phyloP scores from a whole-genome alignment of 2,329 filamentous ascomycete species.

The Talaromyces verruculosus region DNA sequence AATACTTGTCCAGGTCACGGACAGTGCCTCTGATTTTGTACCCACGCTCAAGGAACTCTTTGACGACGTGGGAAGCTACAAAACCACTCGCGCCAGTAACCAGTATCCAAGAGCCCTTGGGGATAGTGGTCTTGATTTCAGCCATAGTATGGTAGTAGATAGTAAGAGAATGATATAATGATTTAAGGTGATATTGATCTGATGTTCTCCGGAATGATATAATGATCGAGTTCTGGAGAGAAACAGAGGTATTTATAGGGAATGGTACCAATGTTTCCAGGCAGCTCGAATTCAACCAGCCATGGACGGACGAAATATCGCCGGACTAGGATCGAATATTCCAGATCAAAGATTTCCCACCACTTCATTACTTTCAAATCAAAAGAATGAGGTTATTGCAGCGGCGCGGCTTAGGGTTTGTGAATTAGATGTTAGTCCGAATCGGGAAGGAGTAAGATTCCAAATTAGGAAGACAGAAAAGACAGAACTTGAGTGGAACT shows the following conservation, averaged over 20 bases:
- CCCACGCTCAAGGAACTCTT: constrained; percentile 14
- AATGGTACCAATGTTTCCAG: not conserved
- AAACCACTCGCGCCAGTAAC: constrained; percentile 15
- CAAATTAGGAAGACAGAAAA: not conserved
- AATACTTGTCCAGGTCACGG: not conserved
- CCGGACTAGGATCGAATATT: not conserved
- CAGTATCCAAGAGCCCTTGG: constrained; percentile 16
- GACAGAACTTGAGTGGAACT: not conserved
- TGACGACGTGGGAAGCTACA: constrained; percentile 7
- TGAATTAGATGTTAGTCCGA: not conserved
- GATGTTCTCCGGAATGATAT: not conserved
- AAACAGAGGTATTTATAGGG: not conserved
- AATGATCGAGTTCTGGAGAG: not conserved
- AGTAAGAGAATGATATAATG: not conserved
- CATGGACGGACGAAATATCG: not conserved
- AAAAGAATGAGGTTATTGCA: not conserved
- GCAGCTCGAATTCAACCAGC: not conserved
- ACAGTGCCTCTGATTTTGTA: constrained; percentile 16
- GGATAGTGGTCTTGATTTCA: constrained; percentile 4
- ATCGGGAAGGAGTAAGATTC: not conserved
- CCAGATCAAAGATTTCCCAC: not conserved
- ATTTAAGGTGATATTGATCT: not conserved
- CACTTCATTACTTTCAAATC: not conserved
- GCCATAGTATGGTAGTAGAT: not conserved
- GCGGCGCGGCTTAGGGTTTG: not conserved